phyloP scores from a whole-genome alignment of 2,329 filamentous ascomycete genomes.

The Claviceps sorghi region DNA sequence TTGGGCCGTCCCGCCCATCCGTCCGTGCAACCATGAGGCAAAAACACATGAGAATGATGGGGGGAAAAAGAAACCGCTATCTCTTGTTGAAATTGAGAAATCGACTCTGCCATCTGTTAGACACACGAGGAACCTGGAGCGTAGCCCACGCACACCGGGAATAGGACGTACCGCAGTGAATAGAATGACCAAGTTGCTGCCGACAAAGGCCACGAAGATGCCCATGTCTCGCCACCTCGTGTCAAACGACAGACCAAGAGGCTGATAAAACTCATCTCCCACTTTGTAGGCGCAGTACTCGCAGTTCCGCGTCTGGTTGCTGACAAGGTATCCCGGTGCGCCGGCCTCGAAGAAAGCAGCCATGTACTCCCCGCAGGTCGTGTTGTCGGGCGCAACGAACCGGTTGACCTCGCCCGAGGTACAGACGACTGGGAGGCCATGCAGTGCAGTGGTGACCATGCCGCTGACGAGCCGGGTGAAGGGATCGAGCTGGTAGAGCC shows the following conservation, averaged over 20 bases:
- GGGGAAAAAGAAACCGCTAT: conserved; percentile 20
- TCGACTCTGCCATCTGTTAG: conserved; percentile 23
- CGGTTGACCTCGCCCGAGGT: conserved; percentile 44
- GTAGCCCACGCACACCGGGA: not conserved
- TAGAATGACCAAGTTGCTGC: conserved; percentile 55
- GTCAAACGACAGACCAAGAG: conserved; percentile 50
- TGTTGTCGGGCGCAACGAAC: conserved; percentile 51
- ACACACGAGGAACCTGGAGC: not conserved
- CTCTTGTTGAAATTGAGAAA: conserved; percentile 13
- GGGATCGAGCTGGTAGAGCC: conserved; percentile 72
- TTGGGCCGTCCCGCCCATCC: too few species aligned
- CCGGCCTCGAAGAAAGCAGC: conserved; percentile 49
- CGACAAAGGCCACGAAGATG: conserved; percentile 63
- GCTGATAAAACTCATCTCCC: conserved; percentile 66
- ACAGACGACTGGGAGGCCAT: conserved; percentile 50
- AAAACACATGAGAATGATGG: too few species aligned
- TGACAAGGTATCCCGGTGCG: conserved; percentile 57
- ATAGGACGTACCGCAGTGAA: conserved; percentile 33
- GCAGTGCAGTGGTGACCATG: conserved; percentile 65
- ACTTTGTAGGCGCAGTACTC: conserved; percentile 70
- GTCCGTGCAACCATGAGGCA: too few species aligned
- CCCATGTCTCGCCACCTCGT: conserved; percentile 71
- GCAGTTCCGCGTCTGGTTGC: conserved; percentile 52
- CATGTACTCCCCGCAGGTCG: conserved; percentile 67
- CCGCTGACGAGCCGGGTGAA: conserved; percentile 71